Evolutionary conservation across 2,329 filamentous ascomycete species (phyloP), one percentile per base, ranked within the genome.

Genomic region (Truncatella angustata): DNA sequence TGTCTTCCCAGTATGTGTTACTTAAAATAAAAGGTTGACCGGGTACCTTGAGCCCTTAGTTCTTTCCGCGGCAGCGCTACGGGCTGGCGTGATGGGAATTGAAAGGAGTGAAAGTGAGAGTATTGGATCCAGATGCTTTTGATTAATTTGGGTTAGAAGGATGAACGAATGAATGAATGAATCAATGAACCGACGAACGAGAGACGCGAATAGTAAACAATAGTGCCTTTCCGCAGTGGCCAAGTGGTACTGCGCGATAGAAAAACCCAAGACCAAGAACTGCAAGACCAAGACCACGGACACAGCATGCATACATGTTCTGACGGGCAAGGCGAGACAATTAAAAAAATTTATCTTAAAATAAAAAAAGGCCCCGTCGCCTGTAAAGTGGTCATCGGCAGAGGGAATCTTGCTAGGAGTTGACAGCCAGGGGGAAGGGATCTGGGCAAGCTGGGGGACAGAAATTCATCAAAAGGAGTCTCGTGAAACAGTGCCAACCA

Each of bases 381-480:
- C 10, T 44, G 4, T n/a, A 44, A 28, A 7, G 23, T 44, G 40
- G 28, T 44, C 40, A 23, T 28, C 30, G 18, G 44, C 20, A 47
- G 9, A 30, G 30, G 16, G 44, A 35, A 26, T 34, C 34, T 21
- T 12, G 21, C 30, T 14, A 45, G 20, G 23, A 35, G 10, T 23
- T 39, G 34, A 24, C 45, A 49, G 45, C 36, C 45, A 24, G 45
- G 45, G 45, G 45, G 45, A n/a, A 18, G 26, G 10, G 43, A 34
- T n/a, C 10, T 11, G 28, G 28, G 34, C 18, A 9, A 10, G 21
- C 37, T 10, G 24, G 28, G 30, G 44, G 34, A 37, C 45, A 20
- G 45, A 36, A 49, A 37, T 49, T 49, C 45, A 49, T 36, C 45
- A 49, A 49, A 49, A 49, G 45, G 45, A 49, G 45, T 39, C 20